Conservation (phyloP, 2,329 filamentous ascomycete species). For the Pseudovirgaria hyperparasitica region DNA sequence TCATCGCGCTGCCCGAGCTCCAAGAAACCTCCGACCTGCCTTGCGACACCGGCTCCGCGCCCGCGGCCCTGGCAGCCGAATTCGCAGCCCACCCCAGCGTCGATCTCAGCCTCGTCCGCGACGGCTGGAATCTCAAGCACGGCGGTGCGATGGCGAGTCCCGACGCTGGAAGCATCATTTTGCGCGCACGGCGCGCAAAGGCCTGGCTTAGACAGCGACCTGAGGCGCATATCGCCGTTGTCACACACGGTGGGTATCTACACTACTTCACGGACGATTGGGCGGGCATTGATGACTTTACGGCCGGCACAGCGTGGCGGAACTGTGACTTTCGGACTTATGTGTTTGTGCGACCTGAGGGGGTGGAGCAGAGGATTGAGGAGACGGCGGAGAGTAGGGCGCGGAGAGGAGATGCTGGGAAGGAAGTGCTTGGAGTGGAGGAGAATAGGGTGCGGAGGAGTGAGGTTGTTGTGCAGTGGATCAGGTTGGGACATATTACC, state of each 20-base stretch:
- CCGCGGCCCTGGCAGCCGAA: conserved; percentile 42
- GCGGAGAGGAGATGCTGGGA: conserved; percentile 14
- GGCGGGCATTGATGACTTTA: conserved; percentile 30
- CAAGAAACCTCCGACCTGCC: conserved; percentile 65
- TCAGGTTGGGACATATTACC: no score
- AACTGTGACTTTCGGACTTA: conserved; percentile 23
- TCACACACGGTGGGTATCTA: conserved; percentile 72
- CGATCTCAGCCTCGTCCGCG: conserved; percentile 46
- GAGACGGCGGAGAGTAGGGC: conserved; percentile 14
- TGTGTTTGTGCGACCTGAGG: conserved; percentile 14
- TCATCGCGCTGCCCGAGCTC: conserved; percentile 60
- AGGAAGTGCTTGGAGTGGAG: conserved; percentile 10
- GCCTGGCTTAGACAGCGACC: conserved; percentile 15
- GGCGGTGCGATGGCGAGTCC: no score
- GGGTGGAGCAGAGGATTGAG: conserved; percentile 14
- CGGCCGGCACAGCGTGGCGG: conserved; percentile 12
- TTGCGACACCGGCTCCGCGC: conserved; percentile 59
- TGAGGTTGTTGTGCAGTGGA: no score
- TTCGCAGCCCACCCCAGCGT: conserved; percentile 45
- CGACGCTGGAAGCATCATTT: no score
- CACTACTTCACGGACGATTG: conserved; percentile 81
- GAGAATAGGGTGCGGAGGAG: background rate
- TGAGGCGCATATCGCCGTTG: conserved; percentile 46
- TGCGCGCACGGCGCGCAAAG: no score
- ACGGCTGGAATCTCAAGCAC: conserved; percentile 57